phyloP scores from a whole-genome alignment of 768 basidiomycete genomes.

The Rhodotorula toruloides region DNA sequence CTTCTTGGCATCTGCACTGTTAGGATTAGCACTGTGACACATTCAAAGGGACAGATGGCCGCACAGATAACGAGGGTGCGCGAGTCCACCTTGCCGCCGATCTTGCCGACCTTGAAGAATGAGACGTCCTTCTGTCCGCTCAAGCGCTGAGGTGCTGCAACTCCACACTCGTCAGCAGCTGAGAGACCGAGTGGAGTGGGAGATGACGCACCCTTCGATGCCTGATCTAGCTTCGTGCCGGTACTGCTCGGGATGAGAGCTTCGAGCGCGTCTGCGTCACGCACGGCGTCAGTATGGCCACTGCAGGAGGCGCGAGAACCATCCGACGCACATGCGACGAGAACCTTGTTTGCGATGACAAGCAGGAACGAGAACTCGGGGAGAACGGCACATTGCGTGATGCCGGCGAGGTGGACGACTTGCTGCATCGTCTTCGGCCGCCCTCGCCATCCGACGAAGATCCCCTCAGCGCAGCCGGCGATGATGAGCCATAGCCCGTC shows the following conservation, averaged over 20 bases:
- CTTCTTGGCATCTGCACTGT: slow-evolving; percentile 73
- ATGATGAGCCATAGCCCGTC: slow-evolving; percentile 83
- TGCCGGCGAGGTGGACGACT: slow-evolving; percentile 85
- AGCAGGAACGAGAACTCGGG: slow-evolving; percentile 96
- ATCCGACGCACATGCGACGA: slow-evolving; percentile 59
- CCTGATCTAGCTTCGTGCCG: slow-evolving; percentile 53
- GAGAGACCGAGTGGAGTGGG: background rate
- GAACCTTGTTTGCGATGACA: slow-evolving; percentile 74
- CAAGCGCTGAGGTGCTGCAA: slow-evolving; percentile 68
- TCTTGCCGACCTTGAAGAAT: slow-evolving; percentile 87
- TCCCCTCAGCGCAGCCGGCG: slow-evolving; percentile 89
- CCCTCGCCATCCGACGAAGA: slow-evolving; percentile 89
- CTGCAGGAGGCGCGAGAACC: background rate
- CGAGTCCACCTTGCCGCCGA: slow-evolving; percentile 56
- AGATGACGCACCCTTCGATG: slow-evolving; percentile 50
- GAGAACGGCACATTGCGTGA: slow-evolving; percentile 91
- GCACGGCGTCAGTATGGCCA: slow-evolving; percentile 54
- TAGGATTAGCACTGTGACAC: slow-evolving; percentile 48
- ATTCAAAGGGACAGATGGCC: background rate
- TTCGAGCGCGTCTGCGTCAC: slow-evolving; percentile 57
- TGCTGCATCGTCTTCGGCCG: slow-evolving; percentile 85
- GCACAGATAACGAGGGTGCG: slow-evolving; percentile 75
- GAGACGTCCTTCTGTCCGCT: slow-evolving; percentile 87
- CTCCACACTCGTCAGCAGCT: too few species aligned
- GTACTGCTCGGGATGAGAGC: slow-evolving; percentile 77